Base-by-base conservation (phyloP, 805 yeast genomes). In the Saccharomycopsis selenospora region DNA sequence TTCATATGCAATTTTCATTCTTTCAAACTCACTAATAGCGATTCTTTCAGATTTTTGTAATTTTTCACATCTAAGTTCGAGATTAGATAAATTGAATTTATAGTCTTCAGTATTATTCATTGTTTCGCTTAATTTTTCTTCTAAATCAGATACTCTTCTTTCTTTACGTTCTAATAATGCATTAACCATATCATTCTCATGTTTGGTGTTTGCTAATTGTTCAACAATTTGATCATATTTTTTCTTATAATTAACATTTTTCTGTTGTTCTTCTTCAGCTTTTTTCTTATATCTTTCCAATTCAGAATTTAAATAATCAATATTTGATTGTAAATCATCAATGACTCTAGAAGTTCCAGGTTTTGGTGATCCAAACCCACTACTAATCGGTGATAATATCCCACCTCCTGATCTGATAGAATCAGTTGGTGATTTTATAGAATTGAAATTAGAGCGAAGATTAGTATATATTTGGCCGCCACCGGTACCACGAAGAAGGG, bases 151-250 rank as follows among this genome's bases (percentile, higher is more conserved):
- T 23, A 85, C 74, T 46, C 86, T 69, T 45, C 90, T 70, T 56
- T 84, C 88, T 57, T 85, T 84, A 46, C 95, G 68, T 53, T 75
- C 77, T 50, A 86, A 65, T 53, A 85, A 66, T 1, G 88, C 79
- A 57, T 76, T 81, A 40, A 83, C 70, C 68, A 82, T 82, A 54
- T 85, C 89, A 56, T 82, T 82, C 58, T 87, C 91, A 61, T 84
- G 90, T 62, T 82, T 82, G 33, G 84, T 69, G 54, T 80, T 80
- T 26, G 87, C 78, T 52, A 81, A 63, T 62, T 80, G 85, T 56
- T 81, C 87, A 29, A 78, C 71, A 46, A 75, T 66, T 48, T 73
- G 67, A 55, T 76, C 80, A 56, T 80, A 67, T 63, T 77, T 70
- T 58, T 71, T 64, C 54, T 71, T 55, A 46, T 72, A 58, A 25